Base-by-base conservation (phyloP, 768 basidiomycete species). In the Phaffia australis region DNA sequence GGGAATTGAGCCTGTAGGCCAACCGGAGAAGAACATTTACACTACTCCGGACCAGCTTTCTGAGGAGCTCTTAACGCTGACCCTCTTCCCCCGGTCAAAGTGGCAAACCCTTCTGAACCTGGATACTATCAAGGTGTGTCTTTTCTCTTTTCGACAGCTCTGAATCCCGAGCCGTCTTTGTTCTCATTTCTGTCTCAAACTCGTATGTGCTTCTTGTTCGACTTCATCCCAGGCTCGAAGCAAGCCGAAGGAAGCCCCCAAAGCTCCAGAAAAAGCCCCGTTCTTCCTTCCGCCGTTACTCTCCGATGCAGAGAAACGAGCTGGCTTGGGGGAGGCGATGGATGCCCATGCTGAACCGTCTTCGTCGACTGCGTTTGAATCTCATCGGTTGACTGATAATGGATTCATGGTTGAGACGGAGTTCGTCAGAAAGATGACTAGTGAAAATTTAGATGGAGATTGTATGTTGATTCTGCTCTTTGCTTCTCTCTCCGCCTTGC, bases 31-130 rank as follows among this genome's bases (percentile, higher is more conserved):
- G 21, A 86, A 90, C 72, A 81, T 85, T 32, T 89, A 88, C 77
- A 83, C 84, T 23, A 89, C 89, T 7, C 90, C 89, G n/a, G 83
- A 87, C 30, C 89, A 94, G 74, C 79, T 98, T 7, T 86, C 87
- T 63, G 88, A 86, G 60, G 89, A 91, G 21, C 82, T 99, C n/a
- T 82, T 98, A 60, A 98, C 95, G 0, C 79, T 99, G 23, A 93
- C 94, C 7, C 80, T 93, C 27, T 81, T 98, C 50, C 95, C 95
- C 19, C 85, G 93, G 49, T 85, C 90, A 18, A 81, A 88, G 71
- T 99, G 95, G 95, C 91, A 95, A 76, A 93, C 95, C 0, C 78
- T 99, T n/a, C 81, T 99, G 65, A 95, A 95, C 73, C 80, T 99
- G 21, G 95, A 98, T 71, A 85, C 90, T 35, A 98, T 98, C 69